Percentiles rank a stretch among this genome's conserved stretches.
Conservation (phyloP, 768 basidiomycete genomes). For the Roridomyces roridus region DNA sequence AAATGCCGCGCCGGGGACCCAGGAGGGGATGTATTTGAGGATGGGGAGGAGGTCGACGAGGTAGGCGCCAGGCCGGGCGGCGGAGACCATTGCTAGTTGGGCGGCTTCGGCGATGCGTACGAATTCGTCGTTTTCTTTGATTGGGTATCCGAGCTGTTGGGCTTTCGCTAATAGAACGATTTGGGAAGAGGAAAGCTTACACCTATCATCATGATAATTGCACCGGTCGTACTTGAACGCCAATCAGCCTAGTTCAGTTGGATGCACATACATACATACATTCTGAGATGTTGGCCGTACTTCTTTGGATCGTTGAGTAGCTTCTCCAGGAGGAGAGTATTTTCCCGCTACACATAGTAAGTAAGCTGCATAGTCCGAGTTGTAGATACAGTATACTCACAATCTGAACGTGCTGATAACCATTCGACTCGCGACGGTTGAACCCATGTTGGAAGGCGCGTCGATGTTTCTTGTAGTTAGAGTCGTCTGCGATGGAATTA, state of each 20-base stretch:
- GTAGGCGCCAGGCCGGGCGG: conserved; percentile 44
- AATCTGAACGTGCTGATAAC: conserved; percentile 20
- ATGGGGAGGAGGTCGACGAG: conserved; percentile 38
- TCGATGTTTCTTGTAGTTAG: conserved; percentile 23
- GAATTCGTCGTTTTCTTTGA: conserved; percentile 23
- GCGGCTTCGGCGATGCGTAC: conserved; percentile 37
- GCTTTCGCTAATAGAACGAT: neutral
- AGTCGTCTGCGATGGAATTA: neutral
- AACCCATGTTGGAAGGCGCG: conserved; percentile 21
- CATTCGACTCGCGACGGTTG: conserved; percentile 18
- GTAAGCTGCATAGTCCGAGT: neutral
- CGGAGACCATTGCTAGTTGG: conserved; percentile 36
- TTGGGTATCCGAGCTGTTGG: conserved; percentile 19
- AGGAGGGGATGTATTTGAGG: conserved; percentile 44
- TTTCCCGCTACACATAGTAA: conserved; percentile 8
- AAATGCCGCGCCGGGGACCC: conserved; percentile 48
- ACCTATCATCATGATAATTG: conserved; percentile 24
- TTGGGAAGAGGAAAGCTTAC: conserved; percentile 5
- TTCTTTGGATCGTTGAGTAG: conserved; percentile 13
- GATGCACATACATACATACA: neutral
- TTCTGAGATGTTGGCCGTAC: conserved; percentile 17
- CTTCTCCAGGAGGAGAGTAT: conserved; percentile 18
- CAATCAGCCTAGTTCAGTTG: neutral
- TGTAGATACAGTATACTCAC: neutral
- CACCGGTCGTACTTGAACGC: conserved; percentile 16